These are phyloP conservation scores for Debaryomycetaceae sp. DNA, from an alignment of 1,139 yeast species.

Conservation along the genomic window DNA sequence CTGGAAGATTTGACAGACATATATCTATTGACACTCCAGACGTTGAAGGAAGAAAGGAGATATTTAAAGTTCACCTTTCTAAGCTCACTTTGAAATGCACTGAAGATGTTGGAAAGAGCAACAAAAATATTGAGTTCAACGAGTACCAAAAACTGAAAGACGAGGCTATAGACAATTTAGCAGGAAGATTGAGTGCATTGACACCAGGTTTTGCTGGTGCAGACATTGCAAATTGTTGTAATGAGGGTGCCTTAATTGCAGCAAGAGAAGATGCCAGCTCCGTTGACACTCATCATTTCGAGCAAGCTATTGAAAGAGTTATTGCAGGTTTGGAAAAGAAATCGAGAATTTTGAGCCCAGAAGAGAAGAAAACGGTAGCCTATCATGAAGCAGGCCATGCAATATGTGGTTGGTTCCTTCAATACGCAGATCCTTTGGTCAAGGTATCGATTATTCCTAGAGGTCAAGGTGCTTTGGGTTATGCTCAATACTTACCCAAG, in stretches of 20 bases:
- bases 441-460: conserved; percentile 96
- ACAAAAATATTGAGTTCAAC: conserved; percentile 39
- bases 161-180: conserved; percentile 46
- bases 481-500: conserved; percentile 95
- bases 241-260: conserved; percentile 95
- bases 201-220: conserved; percentile 99
- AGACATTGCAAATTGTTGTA: conserved; percentile 94
- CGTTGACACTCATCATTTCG: conserved; percentile 78
- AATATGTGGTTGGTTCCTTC: conserved; percentile 92
- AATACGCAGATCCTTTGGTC: conserved; percentile 85
- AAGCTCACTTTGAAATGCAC: conserved; percentile 37
- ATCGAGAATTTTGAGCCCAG: conserved; percentile 74
- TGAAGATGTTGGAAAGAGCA: conserved; percentile 39
- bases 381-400: conserved; percentile 99
- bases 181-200: conserved; percentile 88
- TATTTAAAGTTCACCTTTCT: conserved; percentile 78
- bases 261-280: conserved; percentile 75
- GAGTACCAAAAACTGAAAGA: conserved; percentile 47
- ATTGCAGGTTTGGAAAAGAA: conserved; percentile 96
- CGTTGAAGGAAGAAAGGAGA: conserved; percentile 87
- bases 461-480: conserved; percentile 96
- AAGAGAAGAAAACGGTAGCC: conserved; percentile 87
- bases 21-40: conserved; percentile 90
- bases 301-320: conserved; percentile 94
- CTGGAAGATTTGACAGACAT: conserved; percentile 96